Evolutionary conservation across 2,329 filamentous ascomycete species (phyloP), one percentile per base, ranked within the genome.

Genomic region (Nemania abortiva): DNA sequence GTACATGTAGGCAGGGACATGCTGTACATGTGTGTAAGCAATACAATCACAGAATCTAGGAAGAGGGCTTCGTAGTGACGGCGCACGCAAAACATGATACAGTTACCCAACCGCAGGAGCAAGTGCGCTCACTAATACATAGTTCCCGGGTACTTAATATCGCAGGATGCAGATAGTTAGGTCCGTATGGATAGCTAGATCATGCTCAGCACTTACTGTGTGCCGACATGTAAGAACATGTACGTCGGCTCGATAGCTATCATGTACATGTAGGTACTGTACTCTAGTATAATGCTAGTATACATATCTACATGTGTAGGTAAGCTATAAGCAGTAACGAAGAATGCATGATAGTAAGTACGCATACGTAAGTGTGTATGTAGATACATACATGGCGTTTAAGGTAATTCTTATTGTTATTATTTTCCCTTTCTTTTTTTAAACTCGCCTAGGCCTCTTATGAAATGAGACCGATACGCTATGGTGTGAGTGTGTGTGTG

Each of bases 1-100:
- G n/a, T 27, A 53, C 50, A 31, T 53, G 27, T 53, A 31, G 58
- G 49, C 29, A 39, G 31, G 39, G 18, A 53, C 29, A 53, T 59
- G 37, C 37, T 15, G 3, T 42, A 42, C 13, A 42, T 42, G 13
- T 9, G 13, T 42, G 37, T 42, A 42, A 7, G 7, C 37, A 42
- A 42, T 42, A 42, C 3, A 42, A 42, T 42, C 37, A 11, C 13
- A 42, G 37, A 7, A 42, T 42, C 13, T 15, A 42, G n/a, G 9
- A 34, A 4, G 31, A 9, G 31, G 31, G 9, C 31, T 34, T 34
- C 31, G 9, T 34, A 34, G 20, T 49, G 20, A 45, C 13, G 3
- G 6, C 45, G 6, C 20, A 49, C 18, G 15, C 20, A n/a, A 49
- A 49, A 49, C 18, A 22, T 20, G 20, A 49, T 20, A 49, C 45